phyloP scores from a whole-genome alignment of 306 rosid genomes.

The Vigna reflexopilosa region DNA sequence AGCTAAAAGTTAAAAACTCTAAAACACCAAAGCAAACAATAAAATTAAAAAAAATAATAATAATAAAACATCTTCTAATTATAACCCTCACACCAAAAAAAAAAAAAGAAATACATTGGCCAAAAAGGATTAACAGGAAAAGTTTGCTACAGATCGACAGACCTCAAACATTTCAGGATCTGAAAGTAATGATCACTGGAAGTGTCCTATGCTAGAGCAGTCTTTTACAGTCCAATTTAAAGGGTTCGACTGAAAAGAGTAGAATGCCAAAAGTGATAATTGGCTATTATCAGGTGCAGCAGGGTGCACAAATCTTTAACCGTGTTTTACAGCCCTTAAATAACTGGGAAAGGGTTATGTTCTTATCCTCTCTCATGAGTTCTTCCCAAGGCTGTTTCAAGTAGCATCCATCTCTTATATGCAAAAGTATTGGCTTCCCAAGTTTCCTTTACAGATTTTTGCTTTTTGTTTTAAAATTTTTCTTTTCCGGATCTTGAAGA shows the following conservation, averaged over 20 bases:
- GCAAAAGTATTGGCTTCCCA: conserved; percentile 20
- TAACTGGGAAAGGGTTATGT: background rate
- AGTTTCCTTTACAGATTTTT: conserved; percentile 24
- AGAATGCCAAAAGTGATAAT: background rate
- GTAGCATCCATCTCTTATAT: conserved; percentile 11
- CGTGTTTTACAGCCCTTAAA: background rate
- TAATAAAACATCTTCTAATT: background rate
- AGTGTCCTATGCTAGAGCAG: background rate
- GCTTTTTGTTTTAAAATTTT: background rate
- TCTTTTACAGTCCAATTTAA: background rate
- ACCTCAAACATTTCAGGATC: conserved; percentile 19
- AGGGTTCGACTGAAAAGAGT: background rate
- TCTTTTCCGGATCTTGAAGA: background rate
- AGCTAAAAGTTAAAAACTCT: background rate
- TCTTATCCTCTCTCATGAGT: background rate
- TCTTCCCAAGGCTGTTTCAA: conserved; percentile 20
- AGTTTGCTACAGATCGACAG: background rate
- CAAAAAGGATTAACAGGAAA: conserved; percentile 6
- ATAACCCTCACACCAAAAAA: background rate
- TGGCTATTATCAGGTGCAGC: conserved; percentile 10
- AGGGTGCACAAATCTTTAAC: conserved; percentile 17
- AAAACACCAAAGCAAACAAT: background rate
- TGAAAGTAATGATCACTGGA: conserved; percentile 10
- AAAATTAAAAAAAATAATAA: conserved; percentile 1
- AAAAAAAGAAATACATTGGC: background rate